A percentile compares a stretch with the other conserved stretches of the same genome.
Conservation (phyloP, 2,329 filamentous ascomycete genomes). For the Nemania sp. region DNA sequence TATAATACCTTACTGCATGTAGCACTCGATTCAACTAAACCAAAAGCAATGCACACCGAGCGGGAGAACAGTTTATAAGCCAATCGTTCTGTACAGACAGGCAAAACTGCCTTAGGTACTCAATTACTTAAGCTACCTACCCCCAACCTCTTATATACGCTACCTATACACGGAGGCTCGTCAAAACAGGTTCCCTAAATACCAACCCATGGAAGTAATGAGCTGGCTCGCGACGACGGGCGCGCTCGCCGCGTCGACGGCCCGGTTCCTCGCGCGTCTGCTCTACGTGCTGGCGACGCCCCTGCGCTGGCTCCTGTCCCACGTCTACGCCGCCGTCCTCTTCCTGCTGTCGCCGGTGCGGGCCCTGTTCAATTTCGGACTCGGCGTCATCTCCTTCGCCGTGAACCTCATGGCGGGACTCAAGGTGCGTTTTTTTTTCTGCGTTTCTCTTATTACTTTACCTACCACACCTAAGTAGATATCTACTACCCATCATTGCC, state of each 20-base stretch:
- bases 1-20: no score
- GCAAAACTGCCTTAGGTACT: no score
- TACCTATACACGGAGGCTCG: no score
- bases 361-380: constrained; percentile 27
- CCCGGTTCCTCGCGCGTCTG: constrained; percentile 26
- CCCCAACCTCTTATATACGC: no score
- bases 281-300: constrained; percentile 37
- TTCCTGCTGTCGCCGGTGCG: constrained; percentile 40
- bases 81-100: no score
- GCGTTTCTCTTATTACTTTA: background rate
- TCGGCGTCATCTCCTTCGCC: constrained; percentile 22
- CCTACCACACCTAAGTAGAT: no score
- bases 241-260: constrained; percentile 28
- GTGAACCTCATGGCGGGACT: constrained; percentile 33
- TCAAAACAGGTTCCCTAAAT: no score
- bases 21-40: no score
- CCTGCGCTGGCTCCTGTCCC: constrained; percentile 38
- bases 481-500: no score
- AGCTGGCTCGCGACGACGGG: constrained; percentile 28
- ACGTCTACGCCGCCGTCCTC: constrained; percentile 29
- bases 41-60: no score
- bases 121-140: no score
- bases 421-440: constrained; percentile 34
- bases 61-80: no score
- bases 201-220: constrained; percentile 14